Evolutionary conservation across 805 yeast genomes (phyloP).

Genomic region (Ogataea trehalophila): DNA sequence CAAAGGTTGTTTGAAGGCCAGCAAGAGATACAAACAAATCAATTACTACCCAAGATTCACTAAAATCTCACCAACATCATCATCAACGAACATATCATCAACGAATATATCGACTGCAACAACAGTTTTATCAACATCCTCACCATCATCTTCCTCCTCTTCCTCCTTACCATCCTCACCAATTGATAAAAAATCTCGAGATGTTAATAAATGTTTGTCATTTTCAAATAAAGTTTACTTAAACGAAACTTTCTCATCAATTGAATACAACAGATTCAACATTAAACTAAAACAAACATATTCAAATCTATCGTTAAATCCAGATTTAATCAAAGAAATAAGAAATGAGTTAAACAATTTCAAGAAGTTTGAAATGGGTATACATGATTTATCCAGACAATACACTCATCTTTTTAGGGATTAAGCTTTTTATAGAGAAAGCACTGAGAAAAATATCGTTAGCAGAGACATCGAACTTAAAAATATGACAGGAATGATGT

Average conservation of each 20-base stretch:
- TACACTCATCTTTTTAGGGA: conserved; percentile 58
- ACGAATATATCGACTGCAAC: neutral
- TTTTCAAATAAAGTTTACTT: conserved; percentile 46
- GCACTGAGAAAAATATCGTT: too few relatives aligned
- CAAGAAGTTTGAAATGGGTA: conserved; percentile 60
- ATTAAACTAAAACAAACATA: conserved; percentile 44
- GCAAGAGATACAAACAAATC: neutral
- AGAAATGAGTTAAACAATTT: conserved; percentile 61
- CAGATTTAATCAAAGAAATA: conserved; percentile 47
- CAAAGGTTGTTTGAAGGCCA: conserved; percentile 10
- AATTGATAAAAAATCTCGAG: neutral
- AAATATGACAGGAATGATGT: too few relatives aligned
- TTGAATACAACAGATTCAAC: conserved; percentile 50
- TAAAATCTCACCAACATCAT: neutral
- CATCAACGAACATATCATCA: neutral
- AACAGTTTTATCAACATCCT: neutral
- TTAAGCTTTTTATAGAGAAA: neutral
- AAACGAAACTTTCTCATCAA: conserved; percentile 49
- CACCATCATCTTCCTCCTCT: neutral
- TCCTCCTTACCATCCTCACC: neutral
- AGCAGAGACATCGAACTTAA: too few relatives aligned
- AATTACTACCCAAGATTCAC: neutral
- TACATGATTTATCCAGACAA: conserved; percentile 54
- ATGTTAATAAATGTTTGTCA: conserved; percentile 6
- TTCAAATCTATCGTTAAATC: conserved; percentile 40